phyloP scores from a whole-genome alignment of 108 stramenopile species.

The Skeletonema marinoi region DNA sequence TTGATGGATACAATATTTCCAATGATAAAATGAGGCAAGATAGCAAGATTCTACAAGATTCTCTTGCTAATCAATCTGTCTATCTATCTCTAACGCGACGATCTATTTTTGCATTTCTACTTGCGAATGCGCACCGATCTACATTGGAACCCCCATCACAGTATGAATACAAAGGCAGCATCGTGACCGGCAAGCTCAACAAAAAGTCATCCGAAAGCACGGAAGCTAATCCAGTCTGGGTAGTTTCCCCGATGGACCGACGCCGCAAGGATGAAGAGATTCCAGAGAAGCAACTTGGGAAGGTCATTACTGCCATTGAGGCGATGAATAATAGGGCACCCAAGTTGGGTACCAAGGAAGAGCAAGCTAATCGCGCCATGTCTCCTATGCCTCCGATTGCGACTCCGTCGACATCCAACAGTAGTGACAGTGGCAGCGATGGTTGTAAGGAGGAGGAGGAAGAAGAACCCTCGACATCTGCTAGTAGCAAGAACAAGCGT shows the following conservation, averaged over 20 bases:
- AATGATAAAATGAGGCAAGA: too few relatives aligned
- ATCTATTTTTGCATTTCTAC: slow-evolving; percentile 4
- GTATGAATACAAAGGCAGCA: slow-evolving; percentile 42
- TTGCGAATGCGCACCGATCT: not conserved
- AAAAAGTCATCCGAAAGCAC: slow-evolving; percentile 18
- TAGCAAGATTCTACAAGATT: too few relatives aligned
- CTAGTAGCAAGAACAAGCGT: not conserved
- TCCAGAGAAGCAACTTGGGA: slow-evolving; percentile 28
- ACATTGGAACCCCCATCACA: not conserved
- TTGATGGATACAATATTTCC: too few relatives aligned
- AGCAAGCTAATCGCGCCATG: not conserved
- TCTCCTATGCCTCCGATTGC: slow-evolving; percentile 1
- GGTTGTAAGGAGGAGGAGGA: not conserved
- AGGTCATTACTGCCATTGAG: slow-evolving; percentile 20
- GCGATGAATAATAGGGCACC: slow-evolving; percentile 23
- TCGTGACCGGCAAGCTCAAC: slow-evolving; percentile 36
- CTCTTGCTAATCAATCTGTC: too few relatives aligned
- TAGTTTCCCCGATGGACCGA: slow-evolving; percentile 35
- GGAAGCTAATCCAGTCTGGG: slow-evolving; percentile 27
- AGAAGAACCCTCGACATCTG: not conserved
- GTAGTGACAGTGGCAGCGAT: slow-evolving; percentile 4
- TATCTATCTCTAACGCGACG: not conserved
- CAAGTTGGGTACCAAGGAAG: slow-evolving; percentile 9
- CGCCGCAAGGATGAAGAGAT: slow-evolving; percentile 42
- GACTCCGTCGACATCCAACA: slow-evolving; percentile 14